A percentile compares a stretch with the other conserved stretches of the same genome.
Conservation (phyloP, 176 grass and related monocot genomes). For the Musa schizocarpa region DNA sequence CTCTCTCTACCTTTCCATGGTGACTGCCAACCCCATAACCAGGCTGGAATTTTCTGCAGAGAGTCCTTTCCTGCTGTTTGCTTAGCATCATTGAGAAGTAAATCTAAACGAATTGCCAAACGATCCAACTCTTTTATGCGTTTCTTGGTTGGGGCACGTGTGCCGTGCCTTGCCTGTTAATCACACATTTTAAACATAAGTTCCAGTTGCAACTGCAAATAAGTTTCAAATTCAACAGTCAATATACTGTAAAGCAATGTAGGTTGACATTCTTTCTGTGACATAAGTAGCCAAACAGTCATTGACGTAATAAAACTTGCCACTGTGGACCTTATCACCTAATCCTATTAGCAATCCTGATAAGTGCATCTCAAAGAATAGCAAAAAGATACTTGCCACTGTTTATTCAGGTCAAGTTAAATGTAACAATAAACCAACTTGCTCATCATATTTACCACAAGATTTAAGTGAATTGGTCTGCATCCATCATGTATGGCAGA, state of each 20-base stretch:
- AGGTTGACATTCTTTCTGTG: no score
- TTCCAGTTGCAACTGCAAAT: background rate
- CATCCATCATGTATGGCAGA: conserved; percentile 46
- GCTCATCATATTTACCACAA: conserved; percentile 41
- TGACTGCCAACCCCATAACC: conserved; percentile 78
- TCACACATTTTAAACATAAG: background rate
- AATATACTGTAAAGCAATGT: no score
- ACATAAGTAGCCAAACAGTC: no score
- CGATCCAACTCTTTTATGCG: conserved; percentile 78
- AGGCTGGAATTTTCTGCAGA: conserved; percentile 47
- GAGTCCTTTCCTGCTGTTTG: conserved; percentile 19
- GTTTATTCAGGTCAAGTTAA: background rate
- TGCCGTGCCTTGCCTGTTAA: conserved; percentile 75
- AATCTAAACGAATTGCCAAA: conserved; percentile 37
- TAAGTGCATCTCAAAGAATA: background rate
- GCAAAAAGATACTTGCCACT: background rate
- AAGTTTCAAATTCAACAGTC: background rate
- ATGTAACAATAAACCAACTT: conserved; percentile 5
- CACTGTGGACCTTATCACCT: background rate
- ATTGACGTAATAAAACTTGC: background rate
- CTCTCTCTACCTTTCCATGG: conserved; percentile 65
- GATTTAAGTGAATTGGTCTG: conserved; percentile 74
- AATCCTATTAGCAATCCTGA: background rate
- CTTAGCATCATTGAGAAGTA: conserved; percentile 47
- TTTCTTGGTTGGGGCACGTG: conserved; percentile 76